These are phyloP conservation scores for Schwanniomyces yamadae DNA, from an alignment of 805 yeast species.

Conservation along the genomic window DNA sequence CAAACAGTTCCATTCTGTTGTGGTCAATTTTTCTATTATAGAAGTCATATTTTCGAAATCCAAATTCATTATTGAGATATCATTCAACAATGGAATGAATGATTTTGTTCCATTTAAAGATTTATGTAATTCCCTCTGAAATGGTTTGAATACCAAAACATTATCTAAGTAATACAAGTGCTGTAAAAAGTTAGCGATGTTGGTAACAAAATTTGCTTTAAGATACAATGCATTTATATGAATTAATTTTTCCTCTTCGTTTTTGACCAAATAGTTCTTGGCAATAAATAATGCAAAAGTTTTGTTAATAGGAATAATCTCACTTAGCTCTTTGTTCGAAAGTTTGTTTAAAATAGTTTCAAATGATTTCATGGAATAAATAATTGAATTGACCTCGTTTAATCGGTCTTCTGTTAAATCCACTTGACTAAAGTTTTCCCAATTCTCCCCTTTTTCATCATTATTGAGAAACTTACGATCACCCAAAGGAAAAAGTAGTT, in stretches of 20 bases:
- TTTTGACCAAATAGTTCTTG: constrained; percentile 5
- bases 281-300: constrained; percentile 6
- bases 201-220: constrained; percentile 28
- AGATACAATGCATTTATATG: constrained; percentile 35
- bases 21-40: constrained; percentile 10
- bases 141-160: constrained; percentile 31
- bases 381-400: constrained; percentile 11
- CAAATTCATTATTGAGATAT: constrained; percentile 21
- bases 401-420: not conserved
- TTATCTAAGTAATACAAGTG: constrained; percentile 21
- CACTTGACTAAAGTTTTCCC: constrained; percentile 8
- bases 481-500: constrained; percentile 19
- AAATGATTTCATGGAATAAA: constrained; percentile 12
- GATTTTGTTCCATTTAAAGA: not conserved
- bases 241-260: constrained; percentile 21
- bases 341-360: constrained; percentile 12
- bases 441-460: constrained; percentile 8
- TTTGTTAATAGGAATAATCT: constrained; percentile 1
- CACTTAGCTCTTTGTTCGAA: constrained; percentile 8
- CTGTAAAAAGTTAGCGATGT: constrained; percentile 23
- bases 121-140: constrained; percentile 6
- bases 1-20: constrained; percentile 29
- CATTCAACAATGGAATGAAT: constrained; percentile 14
- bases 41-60: constrained; percentile 16
- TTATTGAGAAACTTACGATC: constrained; percentile 9